phyloP scores from a whole-genome alignment of 2,329 filamentous ascomycete species.

The Beauveria asiatica region DNA sequence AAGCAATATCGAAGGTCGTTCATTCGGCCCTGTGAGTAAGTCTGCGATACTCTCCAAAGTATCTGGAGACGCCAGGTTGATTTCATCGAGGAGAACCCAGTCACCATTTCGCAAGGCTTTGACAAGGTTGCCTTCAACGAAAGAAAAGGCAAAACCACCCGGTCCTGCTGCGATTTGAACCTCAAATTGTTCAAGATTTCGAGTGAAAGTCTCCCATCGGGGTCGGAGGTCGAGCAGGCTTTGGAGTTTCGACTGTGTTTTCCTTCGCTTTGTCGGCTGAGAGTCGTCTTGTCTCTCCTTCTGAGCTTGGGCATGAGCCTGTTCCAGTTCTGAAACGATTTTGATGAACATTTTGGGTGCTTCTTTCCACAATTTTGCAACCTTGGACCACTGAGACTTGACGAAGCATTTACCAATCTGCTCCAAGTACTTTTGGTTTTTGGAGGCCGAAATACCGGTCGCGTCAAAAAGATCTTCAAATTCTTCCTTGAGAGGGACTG shows the following conservation, averaged over 20 bases:
- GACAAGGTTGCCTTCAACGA: constrained; percentile 91
- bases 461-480: constrained; percentile 84
- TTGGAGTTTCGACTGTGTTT: constrained; percentile 58
- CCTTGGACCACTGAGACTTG: constrained; percentile 78
- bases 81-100: constrained; percentile 95
- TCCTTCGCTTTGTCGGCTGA: constrained; percentile 62
- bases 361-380: constrained; percentile 80
- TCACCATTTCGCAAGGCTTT: constrained; percentile 94
- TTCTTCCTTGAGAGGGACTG: constrained; percentile 84
- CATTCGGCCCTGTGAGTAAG: constrained; percentile 65
- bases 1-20: constrained; percentile 73
- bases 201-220: constrained; percentile 74
- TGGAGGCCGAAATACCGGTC: constrained; percentile 76
- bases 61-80: constrained; percentile 91
- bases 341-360: constrained; percentile 80
- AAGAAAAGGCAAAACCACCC: constrained; percentile 82
- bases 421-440: constrained; percentile 80
- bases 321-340: constrained; percentile 49
- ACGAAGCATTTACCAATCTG: constrained; percentile 71
- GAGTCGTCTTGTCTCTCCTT: constrained; percentile 28
- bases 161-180: constrained; percentile 65
- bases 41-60: constrained; percentile 91
- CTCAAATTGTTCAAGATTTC: constrained; percentile 69
- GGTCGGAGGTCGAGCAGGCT: constrained; percentile 48
- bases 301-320: constrained; percentile 32